Base-by-base conservation (phyloP, 2,329 filamentous ascomycete species). In the Apiospora sp. region DNA sequence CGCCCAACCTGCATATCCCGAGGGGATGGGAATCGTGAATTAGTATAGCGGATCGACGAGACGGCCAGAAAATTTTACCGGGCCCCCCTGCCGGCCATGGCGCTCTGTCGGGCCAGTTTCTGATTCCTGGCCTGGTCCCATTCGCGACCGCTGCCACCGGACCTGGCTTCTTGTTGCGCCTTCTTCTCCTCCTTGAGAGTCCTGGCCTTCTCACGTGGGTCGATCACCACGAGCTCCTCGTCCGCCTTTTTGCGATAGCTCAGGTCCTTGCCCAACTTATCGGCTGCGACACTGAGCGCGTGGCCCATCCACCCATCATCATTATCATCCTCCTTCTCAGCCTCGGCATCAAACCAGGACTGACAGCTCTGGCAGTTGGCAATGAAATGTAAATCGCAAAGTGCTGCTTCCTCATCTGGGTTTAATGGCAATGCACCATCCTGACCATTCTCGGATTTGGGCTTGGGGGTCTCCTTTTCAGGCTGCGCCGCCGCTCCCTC, bases 341-440 rank as follows among this genome's bases (percentile, higher is more conserved):
- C 89, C 54, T 74, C 79, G 43, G 86, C 87, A 77, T 91, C 88
- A 78, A 97, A 93, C 94, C 95, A 98, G 0, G 92, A 90, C 73
- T 90, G 91, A 82, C 96, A 98, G 64, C 94, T 98, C 80, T 98
- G 94, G 82, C 96, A 99, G 78, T 97, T 94, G 68, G 93, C 93
- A 75, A 99, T 97, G 82, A 98, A 99, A 81, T 99, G 96, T 48
- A 99, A 84, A 81, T 98, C 96, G 80, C 96, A 99, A 4, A 97
- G 87, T 69, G 88, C 88, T 3, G 91, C 92, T 80, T 97, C 94
- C 51, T 93, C 90, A 3, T 92, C 92, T 24, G 88, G 87, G 74
- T 80, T 76, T 43, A 51, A 75, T 1, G 74, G 76, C 24, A 74
- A 71, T 46, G 74, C 74, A 7, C 76, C 78, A 49, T 77, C 77